Evolutionary conservation across 1,284 basidiomycete genomes (phyloP).

Genomic region (Puccinia novopanici): DNA sequence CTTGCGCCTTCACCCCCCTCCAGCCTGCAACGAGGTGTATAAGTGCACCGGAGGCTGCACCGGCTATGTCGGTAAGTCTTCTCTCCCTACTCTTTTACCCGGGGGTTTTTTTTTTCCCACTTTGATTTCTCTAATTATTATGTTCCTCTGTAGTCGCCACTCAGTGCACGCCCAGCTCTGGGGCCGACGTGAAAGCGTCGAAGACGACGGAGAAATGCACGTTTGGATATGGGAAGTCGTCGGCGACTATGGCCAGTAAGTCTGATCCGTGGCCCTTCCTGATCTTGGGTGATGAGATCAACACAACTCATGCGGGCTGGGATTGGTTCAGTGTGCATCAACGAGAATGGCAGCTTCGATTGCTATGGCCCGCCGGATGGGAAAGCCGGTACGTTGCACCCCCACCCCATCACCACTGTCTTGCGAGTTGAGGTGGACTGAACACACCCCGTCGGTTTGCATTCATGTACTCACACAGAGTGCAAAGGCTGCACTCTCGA

Average conservation of each 20-base stretch:
- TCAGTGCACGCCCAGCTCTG: not conserved
- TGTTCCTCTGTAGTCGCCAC: not conserved
- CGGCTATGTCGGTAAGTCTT: not conserved
- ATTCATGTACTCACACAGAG: too few relatives aligned
- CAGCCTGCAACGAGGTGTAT: conserved; percentile 4
- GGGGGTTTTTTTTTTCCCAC: not conserved
- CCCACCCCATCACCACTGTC: not conserved
- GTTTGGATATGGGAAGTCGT: conserved; percentile 7
- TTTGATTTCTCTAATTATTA: too few relatives aligned
- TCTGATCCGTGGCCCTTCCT: too few relatives aligned
- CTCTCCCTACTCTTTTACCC: not conserved
- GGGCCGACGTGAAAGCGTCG: not conserved
- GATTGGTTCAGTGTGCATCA: conserved; percentile 19
- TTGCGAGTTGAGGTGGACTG: not conserved
- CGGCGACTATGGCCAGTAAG: conserved; percentile 18
- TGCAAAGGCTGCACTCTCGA: not conserved
- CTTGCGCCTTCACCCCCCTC: too few relatives aligned
- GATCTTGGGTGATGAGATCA: too few relatives aligned
- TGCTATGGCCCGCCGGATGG: not conserved
- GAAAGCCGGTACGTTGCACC: not conserved
- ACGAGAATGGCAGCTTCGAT: not conserved
- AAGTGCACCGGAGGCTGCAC: conserved; percentile 22
- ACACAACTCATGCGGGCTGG: too few relatives aligned
- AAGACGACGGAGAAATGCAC: conserved; percentile 6
- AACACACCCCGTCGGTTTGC: not conserved